phyloP scores from a whole-genome alignment of 208 protist species.

The Leishmania guyanensis region DNA sequence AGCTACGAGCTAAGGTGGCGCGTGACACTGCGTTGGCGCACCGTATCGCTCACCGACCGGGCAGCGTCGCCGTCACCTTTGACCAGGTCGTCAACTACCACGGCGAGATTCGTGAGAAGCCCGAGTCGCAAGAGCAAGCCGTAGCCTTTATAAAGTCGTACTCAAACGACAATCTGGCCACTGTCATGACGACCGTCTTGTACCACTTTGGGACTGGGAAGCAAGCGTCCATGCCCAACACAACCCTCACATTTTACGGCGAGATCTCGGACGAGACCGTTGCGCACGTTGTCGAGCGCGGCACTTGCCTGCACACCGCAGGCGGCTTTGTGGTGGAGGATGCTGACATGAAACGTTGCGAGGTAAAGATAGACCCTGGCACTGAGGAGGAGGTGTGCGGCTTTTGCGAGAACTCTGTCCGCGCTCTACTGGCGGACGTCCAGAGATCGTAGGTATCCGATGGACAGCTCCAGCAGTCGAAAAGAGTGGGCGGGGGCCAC shows the following conservation, averaged over 20 bases:
- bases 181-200: conserved; percentile 69
- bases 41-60: conserved; percentile 15
- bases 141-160: conserved; percentile 63
- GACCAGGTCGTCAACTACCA: conserved; percentile 86
- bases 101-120: conserved; percentile 86
- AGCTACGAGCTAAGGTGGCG: conserved; percentile 19
- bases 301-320: conserved; percentile 49
- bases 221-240: conserved; percentile 34
- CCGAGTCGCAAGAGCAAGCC: conserved; percentile 45
- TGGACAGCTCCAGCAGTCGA: background rate
- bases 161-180: conserved; percentile 56
- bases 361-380: conserved; percentile 52
- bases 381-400: conserved; percentile 60
- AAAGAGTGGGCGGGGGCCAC: background rate
- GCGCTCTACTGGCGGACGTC: conserved; percentile 28
- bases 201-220: conserved; percentile 38
- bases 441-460: background rate
- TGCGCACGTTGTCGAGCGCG: conserved; percentile 56
- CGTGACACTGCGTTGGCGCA: conserved; percentile 17
- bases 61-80: conserved; percentile 71
- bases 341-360: conserved; percentile 51
- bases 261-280: conserved; percentile 48
- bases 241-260: conserved; percentile 70
- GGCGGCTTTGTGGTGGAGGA: conserved; percentile 85
- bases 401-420: conserved; percentile 36